A percentile compares a stretch with the other conserved stretches of the same genome.
Conservation (phyloP, 2,329 filamentous ascomycete species). For the Pseudocercospora cruenta region DNA sequence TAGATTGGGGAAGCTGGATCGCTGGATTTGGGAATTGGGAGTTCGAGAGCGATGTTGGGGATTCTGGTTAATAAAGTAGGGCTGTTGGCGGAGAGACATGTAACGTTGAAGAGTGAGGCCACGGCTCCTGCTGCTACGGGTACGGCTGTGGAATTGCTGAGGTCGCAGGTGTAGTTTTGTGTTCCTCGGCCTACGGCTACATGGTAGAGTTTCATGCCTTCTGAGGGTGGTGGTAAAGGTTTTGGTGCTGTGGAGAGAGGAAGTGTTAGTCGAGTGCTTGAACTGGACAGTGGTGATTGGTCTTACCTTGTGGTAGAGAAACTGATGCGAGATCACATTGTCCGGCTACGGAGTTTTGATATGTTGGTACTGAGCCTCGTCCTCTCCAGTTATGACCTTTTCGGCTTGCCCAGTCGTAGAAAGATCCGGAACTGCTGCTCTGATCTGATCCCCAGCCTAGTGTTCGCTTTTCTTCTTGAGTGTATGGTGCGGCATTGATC, state of each 20-base stretch:
- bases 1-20: conserved; percentile 56
- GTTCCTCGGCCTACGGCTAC: conserved; percentile 86
- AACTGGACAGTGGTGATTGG: not conserved
- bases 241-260: conserved; percentile 35
- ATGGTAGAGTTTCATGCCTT: conserved; percentile 69
- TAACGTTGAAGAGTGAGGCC: conserved; percentile 85
- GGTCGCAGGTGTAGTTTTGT: conserved; percentile 87
- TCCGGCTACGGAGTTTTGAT: conserved; percentile 5
- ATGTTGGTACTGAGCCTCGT: conserved; percentile 6
- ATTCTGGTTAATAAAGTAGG: conserved; percentile 68
- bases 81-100: conserved; percentile 73
- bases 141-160: conserved; percentile 57
- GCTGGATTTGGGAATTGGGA: conserved; percentile 51
- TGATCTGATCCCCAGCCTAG: conserved; percentile 19
- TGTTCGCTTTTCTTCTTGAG: conserved; percentile 26
- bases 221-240: conserved; percentile 63
- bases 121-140: conserved; percentile 73
- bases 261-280: conserved; percentile 1
- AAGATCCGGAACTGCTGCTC: not conserved
- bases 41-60: conserved; percentile 69
- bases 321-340: conserved; percentile 22
- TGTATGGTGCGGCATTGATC: conserved; percentile 27
- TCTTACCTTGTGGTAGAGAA: conserved; percentile 27
- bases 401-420: conserved; percentile 18
- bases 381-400: conserved; percentile 23